A percentile compares a stretch with the other conserved stretches of the same genome.
These are phyloP conservation scores for Yarrowia porcina DNA, from an alignment of 805 yeast species.

Conservation along the genomic window DNA sequence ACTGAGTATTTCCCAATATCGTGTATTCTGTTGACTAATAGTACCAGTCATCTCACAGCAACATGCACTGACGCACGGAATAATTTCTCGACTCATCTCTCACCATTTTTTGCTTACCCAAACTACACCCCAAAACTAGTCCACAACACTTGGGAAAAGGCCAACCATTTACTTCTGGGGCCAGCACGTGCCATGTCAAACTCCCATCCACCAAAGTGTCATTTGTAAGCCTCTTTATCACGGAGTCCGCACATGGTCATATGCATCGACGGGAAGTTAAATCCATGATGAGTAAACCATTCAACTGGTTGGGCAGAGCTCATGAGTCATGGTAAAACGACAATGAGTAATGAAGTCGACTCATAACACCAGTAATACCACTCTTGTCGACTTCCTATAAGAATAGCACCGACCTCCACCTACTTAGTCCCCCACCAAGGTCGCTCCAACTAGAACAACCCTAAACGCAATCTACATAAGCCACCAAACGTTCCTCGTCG, in stretches of 20 bases:
- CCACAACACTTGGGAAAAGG: not conserved
- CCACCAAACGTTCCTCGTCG: conserved; percentile 3
- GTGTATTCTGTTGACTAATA: too few species aligned
- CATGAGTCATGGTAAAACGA: not conserved
- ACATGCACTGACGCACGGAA: too few species aligned
- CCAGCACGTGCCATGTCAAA: not conserved
- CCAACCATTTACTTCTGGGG: not conserved
- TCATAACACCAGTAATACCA: too few species aligned
- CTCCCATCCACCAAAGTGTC: not conserved
- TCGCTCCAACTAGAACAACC: not conserved
- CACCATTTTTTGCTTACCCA: too few species aligned
- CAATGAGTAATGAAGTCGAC: too few species aligned
- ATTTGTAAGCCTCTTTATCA: not conserved
- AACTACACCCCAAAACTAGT: too few species aligned
- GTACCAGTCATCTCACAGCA: too few species aligned
- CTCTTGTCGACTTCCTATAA: not conserved
- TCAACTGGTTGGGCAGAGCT: not conserved
- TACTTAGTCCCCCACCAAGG: not conserved
- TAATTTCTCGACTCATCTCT: too few species aligned
- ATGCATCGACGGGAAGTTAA: not conserved
- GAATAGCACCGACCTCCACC: not conserved
- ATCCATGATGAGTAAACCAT: not conserved
- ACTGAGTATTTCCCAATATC: too few species aligned
- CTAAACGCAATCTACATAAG: conserved; percentile 7
- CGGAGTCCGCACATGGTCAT: not conserved